Base-by-base conservation (phyloP, 192 early-diverging fungal species). In the Pilaira anomala region DNA sequence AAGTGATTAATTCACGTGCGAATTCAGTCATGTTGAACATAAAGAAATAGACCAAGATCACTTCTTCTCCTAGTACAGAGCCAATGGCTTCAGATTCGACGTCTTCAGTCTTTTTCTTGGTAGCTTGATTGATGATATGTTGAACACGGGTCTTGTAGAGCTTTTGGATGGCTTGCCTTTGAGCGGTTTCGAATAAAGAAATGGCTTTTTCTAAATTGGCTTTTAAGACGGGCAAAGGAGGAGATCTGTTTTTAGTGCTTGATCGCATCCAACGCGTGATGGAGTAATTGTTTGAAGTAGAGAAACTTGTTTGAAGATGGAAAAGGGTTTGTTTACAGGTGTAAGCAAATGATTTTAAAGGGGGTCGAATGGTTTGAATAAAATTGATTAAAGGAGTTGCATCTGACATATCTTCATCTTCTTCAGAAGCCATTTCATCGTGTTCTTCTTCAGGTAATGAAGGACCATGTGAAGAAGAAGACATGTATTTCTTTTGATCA, bases 21-120 rank as follows among this genome's bases (percentile, higher is more conserved):
- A 91, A 88, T 66, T 91, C 89, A 68, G 85, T 82, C 60, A 90
- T 75, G 25, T 87, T 85, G 46, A 91, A 91, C 25, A 89, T 86
- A 68, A 91, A 91, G 63, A 90, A 93, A 63, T 88, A 87, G 24
- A 89, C 85, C 54, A 87, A 67, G 52, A 91, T 90, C 21, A 93
- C 81, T 68, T 88, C 84, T 69, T 91, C 89, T n/a, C 86, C 83
- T 16, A 62, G 58, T 4, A 36, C 44, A 70, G 66, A 11, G 60
- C 72, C 18, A 46, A 54, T 39, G 51, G 73, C 42, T 36, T 36
- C 33, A 9, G 33, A 36, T 36, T 36, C 33, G 1, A 36, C 33
- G 11, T 36, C 33, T 61, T 70, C 18, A 21, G 13, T 36, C 54
- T 54, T 1, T 22, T 29, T 52, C 33, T 62, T 16, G 39, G 33